Conservation (phyloP, 164 flowering plant genomes). For the Magnolia sinica region DNA sequence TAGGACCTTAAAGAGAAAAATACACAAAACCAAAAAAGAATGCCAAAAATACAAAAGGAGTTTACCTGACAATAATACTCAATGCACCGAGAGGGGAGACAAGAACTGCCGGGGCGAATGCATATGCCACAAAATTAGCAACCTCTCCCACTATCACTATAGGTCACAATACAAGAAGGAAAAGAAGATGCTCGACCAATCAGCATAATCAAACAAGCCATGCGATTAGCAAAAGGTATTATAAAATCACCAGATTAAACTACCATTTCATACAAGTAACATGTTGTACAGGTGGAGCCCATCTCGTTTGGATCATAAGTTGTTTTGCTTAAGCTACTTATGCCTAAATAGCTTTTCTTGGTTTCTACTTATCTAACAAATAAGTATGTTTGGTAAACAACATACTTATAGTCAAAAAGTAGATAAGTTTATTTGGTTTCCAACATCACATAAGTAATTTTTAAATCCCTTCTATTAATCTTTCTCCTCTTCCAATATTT, state of each 20-base stretch:
- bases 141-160: slow-evolving; percentile 85
- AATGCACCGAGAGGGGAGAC: slow-evolving; percentile 92
- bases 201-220: slow-evolving; percentile 17
- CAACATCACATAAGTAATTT: too few relatives aligned
- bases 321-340: too few relatives aligned
- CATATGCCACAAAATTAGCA: slow-evolving; percentile 84
- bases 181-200: slow-evolving; percentile 18
- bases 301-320: too few relatives aligned
- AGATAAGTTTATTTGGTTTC: too few relatives aligned
- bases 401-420: too few relatives aligned
- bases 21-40: not conserved
- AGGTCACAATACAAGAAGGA: slow-evolving; percentile 25
- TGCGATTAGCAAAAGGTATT: not conserved
- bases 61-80: slow-evolving; percentile 78
- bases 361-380: too few relatives aligned
- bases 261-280: not conserved
- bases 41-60: not conserved
- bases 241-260: not conserved
- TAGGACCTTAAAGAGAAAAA: not conserved
- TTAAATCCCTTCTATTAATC: too few relatives aligned
- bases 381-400: too few relatives aligned
- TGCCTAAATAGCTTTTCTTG: too few relatives aligned
- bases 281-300: too few relatives aligned
- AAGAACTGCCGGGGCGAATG: slow-evolving; percentile 88
- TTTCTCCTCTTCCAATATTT: too few relatives aligned